Evolutionary conservation across 768 basidiomycete species (phyloP).

Genomic region (Filobasidium wieringae): DNA sequence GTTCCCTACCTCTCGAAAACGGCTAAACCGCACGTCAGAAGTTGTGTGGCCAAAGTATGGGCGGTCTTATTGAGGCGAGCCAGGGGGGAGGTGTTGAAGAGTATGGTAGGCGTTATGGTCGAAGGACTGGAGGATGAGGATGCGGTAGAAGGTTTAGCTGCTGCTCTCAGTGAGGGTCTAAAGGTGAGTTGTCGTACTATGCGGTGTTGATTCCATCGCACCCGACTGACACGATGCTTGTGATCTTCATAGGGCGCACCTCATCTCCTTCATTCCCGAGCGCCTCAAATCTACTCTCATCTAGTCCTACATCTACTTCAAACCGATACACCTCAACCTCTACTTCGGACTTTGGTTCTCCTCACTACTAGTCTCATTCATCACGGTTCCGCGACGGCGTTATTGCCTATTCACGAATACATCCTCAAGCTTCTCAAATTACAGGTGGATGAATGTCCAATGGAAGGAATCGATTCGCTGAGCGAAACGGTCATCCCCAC

Average conservation of each 20-base stretch:
- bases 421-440: conserved; percentile 11
- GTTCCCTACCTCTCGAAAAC: conserved; percentile 22
- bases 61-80: conserved; percentile 61
- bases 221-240: conserved; percentile 42
- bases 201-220: conserved; percentile 11
- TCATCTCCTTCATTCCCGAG: conserved; percentile 54
- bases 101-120: conserved; percentile 49
- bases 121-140: conserved; percentile 32
- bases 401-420: conserved; percentile 48
- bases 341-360: conserved; percentile 45
- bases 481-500: conserved; percentile 3
- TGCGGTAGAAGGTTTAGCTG: conserved; percentile 46
- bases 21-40: conserved; percentile 19
- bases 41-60: conserved; percentile 70
- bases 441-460: not conserved
- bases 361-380: conserved; percentile 69
- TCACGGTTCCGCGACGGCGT: conserved; percentile 51
- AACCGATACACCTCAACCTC: conserved; percentile 20
- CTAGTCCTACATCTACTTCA: conserved; percentile 51
- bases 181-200: conserved; percentile 50
- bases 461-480: not conserved
- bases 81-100: conserved; percentile 50
- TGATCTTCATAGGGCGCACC: conserved; percentile 16
- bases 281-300: conserved; percentile 51
- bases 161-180: conserved; percentile 55